A percentile compares a stretch with the other conserved stretches of the same genome.
Evolutionary conservation across 2,329 filamentous ascomycete genomes (phyloP).

Genomic region (Conoideocrella luteorostrata): DNA sequence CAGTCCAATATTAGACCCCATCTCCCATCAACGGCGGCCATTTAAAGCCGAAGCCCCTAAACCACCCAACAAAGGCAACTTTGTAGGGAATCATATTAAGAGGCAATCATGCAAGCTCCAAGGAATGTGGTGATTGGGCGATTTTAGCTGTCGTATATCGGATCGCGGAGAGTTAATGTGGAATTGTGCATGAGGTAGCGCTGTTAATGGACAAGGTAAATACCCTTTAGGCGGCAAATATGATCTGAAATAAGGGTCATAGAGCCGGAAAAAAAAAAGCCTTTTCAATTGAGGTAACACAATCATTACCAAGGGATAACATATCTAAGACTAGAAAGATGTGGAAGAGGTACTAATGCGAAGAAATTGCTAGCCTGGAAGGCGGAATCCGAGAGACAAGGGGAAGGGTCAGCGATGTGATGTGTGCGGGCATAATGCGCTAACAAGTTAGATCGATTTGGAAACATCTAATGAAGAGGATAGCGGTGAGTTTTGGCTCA

Average conservation of each 20-base stretch:
- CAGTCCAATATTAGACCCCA: no score
- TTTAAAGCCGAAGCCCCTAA: no score
- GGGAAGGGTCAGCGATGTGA: background rate
- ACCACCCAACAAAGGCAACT: no score
- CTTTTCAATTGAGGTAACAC: background rate
- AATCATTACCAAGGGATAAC: slow-evolving; percentile 1
- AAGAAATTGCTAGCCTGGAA: background rate
- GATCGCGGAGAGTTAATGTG: no score
- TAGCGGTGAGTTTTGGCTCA: background rate
- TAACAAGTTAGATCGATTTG: background rate
- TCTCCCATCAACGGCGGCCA: no score
- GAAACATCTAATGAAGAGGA: background rate
- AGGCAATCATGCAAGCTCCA: no score
- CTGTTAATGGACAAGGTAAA: no score
- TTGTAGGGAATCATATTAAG: no score
- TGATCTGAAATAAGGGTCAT: background rate
- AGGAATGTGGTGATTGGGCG: no score
- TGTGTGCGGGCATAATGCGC: background rate
- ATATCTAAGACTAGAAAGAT: background rate
- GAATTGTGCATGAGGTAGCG: no score
- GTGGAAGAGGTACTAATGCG: background rate
- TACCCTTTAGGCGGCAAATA: background rate
- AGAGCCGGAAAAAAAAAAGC: slow-evolving; percentile 1
- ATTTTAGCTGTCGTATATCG: no score
- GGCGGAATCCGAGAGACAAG: background rate